Conservation (phyloP, 2,329 filamentous ascomycete species). For the Venturia effusa region DNA sequence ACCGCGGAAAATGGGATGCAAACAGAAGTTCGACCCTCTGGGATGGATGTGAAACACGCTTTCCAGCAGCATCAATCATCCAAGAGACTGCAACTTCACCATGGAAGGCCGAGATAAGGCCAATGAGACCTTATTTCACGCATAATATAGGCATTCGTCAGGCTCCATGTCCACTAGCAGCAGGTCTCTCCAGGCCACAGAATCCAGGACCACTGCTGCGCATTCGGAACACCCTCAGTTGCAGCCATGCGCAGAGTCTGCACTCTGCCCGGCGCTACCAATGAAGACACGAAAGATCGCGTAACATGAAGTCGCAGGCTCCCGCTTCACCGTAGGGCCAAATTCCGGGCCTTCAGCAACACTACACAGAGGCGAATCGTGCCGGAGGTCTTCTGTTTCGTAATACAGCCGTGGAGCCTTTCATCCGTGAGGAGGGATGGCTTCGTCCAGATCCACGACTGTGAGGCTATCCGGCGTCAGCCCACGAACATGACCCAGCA, state of each 20-base stretch:
- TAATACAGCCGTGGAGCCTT: neutral
- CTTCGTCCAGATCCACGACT: neutral
- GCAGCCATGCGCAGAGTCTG: neutral
- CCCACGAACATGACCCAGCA: neutral
- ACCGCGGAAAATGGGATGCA: neutral
- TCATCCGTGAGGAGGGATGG: neutral
- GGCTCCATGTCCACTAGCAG: neutral
- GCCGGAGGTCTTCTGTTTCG: neutral
- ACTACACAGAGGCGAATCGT: neutral
- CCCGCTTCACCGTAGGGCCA: neutral
- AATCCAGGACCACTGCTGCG: neutral
- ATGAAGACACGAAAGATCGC: neutral
- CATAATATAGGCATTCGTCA: neutral
- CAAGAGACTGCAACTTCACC: neutral
- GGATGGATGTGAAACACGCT: neutral
- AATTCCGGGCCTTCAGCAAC: neutral
- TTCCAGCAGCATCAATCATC: neutral
- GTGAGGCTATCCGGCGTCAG: neutral
- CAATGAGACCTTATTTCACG: neutral
- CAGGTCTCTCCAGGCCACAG: neutral
- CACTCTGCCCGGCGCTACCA: neutral
- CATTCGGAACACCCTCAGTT: conserved; percentile 2
- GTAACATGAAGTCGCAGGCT: neutral
- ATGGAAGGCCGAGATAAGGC: neutral
- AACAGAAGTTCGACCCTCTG: neutral